Conservation (phyloP, 2,329 filamentous ascomycete genomes). For the Allantophomopsis lycopodina region DNA sequence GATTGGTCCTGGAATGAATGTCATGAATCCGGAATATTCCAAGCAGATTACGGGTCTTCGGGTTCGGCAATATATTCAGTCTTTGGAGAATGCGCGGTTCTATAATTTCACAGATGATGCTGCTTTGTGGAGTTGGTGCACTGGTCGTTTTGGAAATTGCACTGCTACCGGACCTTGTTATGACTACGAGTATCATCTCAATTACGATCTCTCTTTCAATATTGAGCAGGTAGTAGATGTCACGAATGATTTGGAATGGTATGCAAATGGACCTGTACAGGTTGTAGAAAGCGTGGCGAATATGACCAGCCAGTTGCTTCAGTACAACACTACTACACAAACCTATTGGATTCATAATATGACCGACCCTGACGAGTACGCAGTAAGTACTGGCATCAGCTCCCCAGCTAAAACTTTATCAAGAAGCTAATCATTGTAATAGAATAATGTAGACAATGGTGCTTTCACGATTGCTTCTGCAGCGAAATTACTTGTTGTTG, state of each 20-base stretch:
- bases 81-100: conserved; percentile 44
- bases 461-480: conserved; percentile 43
- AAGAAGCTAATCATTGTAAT: not conserved
- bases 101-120: conserved; percentile 42
- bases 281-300: conserved; percentile 50
- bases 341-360: conserved; percentile 42
- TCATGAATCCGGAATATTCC: conserved; percentile 46
- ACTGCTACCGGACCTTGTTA: conserved; percentile 49
- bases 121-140: conserved; percentile 56
- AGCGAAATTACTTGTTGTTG: conserved; percentile 30
- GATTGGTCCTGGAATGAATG: conserved; percentile 42
- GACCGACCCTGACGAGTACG: conserved; percentile 44
- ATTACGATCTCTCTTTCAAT: conserved; percentile 50
- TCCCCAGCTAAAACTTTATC: no score
- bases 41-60: conserved; percentile 53
- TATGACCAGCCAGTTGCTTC: conserved; percentile 44
- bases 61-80: conserved; percentile 41
- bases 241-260: conserved; percentile 19
- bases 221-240: conserved; percentile 18
- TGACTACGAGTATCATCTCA: conserved; percentile 61
- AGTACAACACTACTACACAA: conserved; percentile 40
- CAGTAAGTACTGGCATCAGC: conserved; percentile 21
- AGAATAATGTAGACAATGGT: conserved; percentile 37
- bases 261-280: conserved; percentile 35
- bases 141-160: conserved; percentile 53